These are phyloP conservation scores for Nicotiana undulata DNA, from an alignment of 257 asterid genomes.

Conservation along the genomic window DNA sequence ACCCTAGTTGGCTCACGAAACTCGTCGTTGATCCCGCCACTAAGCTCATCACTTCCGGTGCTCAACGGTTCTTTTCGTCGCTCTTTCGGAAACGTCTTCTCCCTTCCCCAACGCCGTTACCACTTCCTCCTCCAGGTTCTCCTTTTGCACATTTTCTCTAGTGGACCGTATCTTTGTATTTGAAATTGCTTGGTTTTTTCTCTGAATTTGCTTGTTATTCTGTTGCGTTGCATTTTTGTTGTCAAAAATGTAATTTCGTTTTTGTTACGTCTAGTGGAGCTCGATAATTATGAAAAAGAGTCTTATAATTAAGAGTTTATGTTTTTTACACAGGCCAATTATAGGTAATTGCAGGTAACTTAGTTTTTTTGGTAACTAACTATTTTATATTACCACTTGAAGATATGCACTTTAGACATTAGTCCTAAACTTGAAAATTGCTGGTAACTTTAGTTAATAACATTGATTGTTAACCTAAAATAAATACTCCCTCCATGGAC, in stretches of 20 bases:
- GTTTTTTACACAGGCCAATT: too few relatives aligned
- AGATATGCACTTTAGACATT: too few relatives aligned
- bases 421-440: too few relatives aligned
- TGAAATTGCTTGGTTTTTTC: not conserved
- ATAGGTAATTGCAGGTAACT: too few relatives aligned
- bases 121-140: slow-evolving; percentile 43
- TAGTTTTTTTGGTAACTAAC: too few relatives aligned
- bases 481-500: too few relatives aligned
- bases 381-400: too few relatives aligned
- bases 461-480: too few relatives aligned
- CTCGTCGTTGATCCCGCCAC: slow-evolving; percentile 78
- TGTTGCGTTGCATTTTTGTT: not conserved
- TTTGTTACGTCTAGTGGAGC: not conserved
- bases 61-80: slow-evolving; percentile 56
- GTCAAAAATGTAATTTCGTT: not conserved
- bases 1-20: slow-evolving; percentile 55
- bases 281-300: too few relatives aligned
- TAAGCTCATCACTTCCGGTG: slow-evolving; percentile 58
- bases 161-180: not conserved
- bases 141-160: not conserved
- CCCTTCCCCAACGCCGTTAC: slow-evolving; percentile 22
- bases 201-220: not conserved
- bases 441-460: too few relatives aligned
- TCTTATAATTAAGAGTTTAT: too few relatives aligned
- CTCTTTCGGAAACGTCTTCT: slow-evolving; percentile 51